Conservation (phyloP, 768 basidiomycete genomes). For the Xerocomus potaroensis region DNA sequence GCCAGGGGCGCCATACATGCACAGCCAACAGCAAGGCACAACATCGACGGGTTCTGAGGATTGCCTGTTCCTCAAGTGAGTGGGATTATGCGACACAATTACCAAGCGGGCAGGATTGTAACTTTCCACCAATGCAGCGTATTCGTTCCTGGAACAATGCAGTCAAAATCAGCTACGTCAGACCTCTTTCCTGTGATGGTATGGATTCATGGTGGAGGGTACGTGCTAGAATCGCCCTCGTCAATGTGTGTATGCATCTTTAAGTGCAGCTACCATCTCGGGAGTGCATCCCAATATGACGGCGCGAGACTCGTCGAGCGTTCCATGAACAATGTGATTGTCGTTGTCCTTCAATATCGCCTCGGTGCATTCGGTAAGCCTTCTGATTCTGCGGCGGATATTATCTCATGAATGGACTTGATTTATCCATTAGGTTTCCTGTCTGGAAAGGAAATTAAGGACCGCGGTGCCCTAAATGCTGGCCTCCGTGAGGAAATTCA, state of each 20-base stretch:
- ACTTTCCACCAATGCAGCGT: neutral
- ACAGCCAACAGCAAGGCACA: constrained; percentile 5
- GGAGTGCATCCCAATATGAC: constrained; percentile 13
- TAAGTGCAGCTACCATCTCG: neutral
- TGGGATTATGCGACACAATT: neutral
- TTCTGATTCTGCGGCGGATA: neutral
- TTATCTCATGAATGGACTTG: neutral
- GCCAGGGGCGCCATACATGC: constrained; percentile 2
- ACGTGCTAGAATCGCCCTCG: constrained; percentile 42
- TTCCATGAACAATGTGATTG: constrained; percentile 22
- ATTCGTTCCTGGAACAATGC: constrained; percentile 9
- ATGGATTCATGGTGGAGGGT: constrained; percentile 38
- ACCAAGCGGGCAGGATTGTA: too few species aligned
- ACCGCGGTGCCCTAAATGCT: constrained; percentile 31
- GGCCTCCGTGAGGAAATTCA: constrained; percentile 27
- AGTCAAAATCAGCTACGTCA: neutral
- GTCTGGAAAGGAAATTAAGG: constrained; percentile 27
- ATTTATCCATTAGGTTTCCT: constrained; percentile 27
- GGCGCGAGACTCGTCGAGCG: constrained; percentile 24
- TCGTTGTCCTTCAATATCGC: too few species aligned
- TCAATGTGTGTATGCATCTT: constrained; percentile 27
- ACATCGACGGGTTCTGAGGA: constrained; percentile 24
- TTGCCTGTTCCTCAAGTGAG: constrained; percentile 26
- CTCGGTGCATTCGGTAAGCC: constrained; percentile 32
- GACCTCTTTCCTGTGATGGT: constrained; percentile 30